phyloP scores from a whole-genome alignment of 352 stramenopile genomes.

The Globisporangium radiosum region DNA sequence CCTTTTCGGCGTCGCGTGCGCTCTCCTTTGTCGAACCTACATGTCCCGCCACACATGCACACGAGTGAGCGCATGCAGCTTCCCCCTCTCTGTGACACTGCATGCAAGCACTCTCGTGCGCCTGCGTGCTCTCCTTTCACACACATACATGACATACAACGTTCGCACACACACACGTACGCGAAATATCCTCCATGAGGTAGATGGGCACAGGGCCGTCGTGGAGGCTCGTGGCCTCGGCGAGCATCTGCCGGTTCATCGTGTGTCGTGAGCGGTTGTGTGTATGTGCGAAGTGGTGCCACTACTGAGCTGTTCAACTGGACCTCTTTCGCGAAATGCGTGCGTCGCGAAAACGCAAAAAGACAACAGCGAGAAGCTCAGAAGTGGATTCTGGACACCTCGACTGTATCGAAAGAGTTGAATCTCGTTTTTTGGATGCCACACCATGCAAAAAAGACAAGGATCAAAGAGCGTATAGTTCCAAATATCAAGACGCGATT shows the following conservation, averaged over 20 bases:
- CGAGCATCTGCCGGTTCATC: conserved; percentile 79
- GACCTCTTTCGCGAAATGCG: too few relatives aligned
- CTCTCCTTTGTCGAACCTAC: conserved; percentile 57
- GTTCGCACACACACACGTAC: conserved; percentile 25
- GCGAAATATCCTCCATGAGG: conserved; percentile 79
- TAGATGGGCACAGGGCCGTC: conserved; percentile 77
- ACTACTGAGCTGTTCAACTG: too few relatives aligned
- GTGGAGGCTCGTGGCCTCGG: conserved; percentile 79
- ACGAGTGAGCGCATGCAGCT: neutral
- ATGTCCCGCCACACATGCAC: neutral
- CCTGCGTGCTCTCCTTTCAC: neutral
- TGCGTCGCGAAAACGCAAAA: too few relatives aligned
- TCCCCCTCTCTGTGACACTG: neutral
- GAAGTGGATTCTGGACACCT: too few relatives aligned
- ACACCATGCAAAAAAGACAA: too few relatives aligned
- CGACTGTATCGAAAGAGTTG: too few relatives aligned
- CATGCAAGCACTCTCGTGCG: neutral
- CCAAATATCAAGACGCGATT: too few relatives aligned
- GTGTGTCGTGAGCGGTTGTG: neutral
- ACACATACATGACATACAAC: neutral
- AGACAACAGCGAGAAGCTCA: too few relatives aligned
- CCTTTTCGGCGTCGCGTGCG: conserved; percentile 67
- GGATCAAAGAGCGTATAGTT: too few relatives aligned
- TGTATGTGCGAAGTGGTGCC: neutral
- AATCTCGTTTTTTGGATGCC: too few relatives aligned